Evolutionary conservation across 306 rosid species (phyloP), one percentile per base, ranked within the genome.

Genomic region (Citrullus colocynthis): DNA sequence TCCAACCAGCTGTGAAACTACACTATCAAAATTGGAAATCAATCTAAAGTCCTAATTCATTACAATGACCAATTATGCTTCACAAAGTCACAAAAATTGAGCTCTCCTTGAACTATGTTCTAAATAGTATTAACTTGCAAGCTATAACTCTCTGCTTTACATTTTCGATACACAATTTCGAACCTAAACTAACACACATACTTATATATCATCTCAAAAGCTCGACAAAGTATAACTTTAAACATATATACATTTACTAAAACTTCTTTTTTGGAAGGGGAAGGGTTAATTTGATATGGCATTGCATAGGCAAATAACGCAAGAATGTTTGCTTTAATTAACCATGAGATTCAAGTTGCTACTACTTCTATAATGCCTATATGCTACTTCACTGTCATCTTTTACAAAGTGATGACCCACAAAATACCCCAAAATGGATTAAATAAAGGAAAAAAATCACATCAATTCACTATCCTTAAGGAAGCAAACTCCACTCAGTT

Each of bases 351-450:
- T 75, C 65, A 75, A 75, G 63, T 30, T 20, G 39, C 69, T 57
- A 58, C 67, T 70, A 45, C 28, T 57, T 57, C 67, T 76, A 9
- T 76, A 54, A 54, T 55, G 55, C 37, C 60, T 76, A 21, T 76
- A 57, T 57, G 67, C 79, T 75, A 51, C 32, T 55, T 10, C 62
- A 74, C 78, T 30, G 67, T 76, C 79, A 76, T 76, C 67, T 76
- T 76, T 57, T 76, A 76, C 79, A 76, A 57, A 76, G 54, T 20
- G 51, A 58, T 36, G 67, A 76, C 64, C 79, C 54, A 55, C 54
- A 45, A 70, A 45, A 70, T 45, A 20, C 75, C 75, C 75, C 75
- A 76, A 76, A 75, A 41, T 37, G 67, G 54, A 16, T n/a, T 36
- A 12, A 75, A 74, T 0, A 28, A 49, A 74, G 11, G 4, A 57